Evolutionary conservation across 371 early-diverging fungal genomes (phyloP), one percentile per base, ranked within the genome.

Genomic region (Saksenaea oblongispora): DNA sequence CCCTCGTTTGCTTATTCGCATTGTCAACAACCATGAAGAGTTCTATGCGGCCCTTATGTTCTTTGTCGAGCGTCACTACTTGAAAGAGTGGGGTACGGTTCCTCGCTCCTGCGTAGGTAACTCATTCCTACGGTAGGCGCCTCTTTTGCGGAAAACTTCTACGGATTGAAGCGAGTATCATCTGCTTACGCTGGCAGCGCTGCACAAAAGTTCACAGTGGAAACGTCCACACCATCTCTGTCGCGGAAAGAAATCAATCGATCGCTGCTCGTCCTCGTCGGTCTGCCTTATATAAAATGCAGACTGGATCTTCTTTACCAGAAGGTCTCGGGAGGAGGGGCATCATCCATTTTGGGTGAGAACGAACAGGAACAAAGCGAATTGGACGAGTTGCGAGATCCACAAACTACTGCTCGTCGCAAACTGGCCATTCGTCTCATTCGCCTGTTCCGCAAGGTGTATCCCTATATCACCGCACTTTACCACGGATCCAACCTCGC

Each of bases 91-190:
- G 82, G 89, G 92, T 88, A 83, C 62, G 66, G 31, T 56, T 37
- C 47, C n/a, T 47, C 54, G 22, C 47, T 36, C n/a, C 10, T 9
- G 63, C 35, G n/a, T 34, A 10, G 35, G 41, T 53, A 15, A 59
- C 55, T 66, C 42, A 67, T 55, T 35, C 58, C 41, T 24, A 24
- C 28, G 10, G 27, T 68, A 91, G 91, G 89, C 41, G 91, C 84
- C 1, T 93, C 96, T 13, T 95, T 94, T 76, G 86, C 95, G 15
- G 97, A 97, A 76, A 91, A 91, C 75, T 95, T 95, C 75, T 97
- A 97, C 73, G 95, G 95, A 0, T 70, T 93, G 54, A 92, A 93
- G 70, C 73, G 97, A 59, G 85, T 86, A 15, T 77, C 86, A 0
- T 61, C 80, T 9, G 42, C 61, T 8, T 70, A 69, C 35, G 42